These are phyloP conservation scores for Hymenoscyphus fraxineus DNA, from an alignment of 2,329 filamentous ascomycete genomes.

Conservation along the genomic window DNA sequence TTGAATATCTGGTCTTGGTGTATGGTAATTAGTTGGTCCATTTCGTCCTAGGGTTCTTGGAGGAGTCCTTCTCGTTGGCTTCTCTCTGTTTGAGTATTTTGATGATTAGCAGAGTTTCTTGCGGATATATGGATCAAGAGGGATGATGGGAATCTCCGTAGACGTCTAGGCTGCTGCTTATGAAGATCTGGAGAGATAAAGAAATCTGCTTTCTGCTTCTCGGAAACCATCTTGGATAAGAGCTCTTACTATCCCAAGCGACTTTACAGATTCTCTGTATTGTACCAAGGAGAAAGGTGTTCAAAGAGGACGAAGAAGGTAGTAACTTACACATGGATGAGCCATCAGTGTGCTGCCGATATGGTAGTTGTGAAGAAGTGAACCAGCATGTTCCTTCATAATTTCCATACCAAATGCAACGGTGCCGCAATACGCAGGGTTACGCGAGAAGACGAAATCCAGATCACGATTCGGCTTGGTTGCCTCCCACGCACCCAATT, in stretches of 20 bases:
- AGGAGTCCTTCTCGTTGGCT: neutral
- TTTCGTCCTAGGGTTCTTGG: neutral
- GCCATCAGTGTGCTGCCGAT: neutral
- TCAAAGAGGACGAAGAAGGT: neutral
- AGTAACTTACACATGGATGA: neutral
- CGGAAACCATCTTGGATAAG: too few relatives aligned
- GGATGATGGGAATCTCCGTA: too few relatives aligned
- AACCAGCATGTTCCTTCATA: neutral
- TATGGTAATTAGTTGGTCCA: constrained; percentile 5
- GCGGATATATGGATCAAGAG: too few relatives aligned
- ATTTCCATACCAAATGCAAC: neutral
- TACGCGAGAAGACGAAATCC: constrained; percentile 1
- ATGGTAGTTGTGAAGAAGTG: constrained; percentile 6
- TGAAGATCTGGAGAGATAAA: too few relatives aligned
- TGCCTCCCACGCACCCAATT: neutral
- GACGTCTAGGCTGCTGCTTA: too few relatives aligned
- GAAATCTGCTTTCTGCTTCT: too few relatives aligned
- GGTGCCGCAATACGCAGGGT: constrained; percentile 5
- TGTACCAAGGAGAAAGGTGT: too few relatives aligned
- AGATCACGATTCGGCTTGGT: constrained; percentile 1
- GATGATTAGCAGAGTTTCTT: neutral
- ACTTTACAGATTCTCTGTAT: too few relatives aligned
- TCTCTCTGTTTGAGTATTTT: neutral
- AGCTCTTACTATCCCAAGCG: too few relatives aligned
- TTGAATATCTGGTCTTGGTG: constrained; percentile 4